A percentile compares a stretch with the other conserved stretches of the same genome.
Conservation (phyloP, 2,329 filamentous ascomycete genomes). For the Beauveria varroae region DNA sequence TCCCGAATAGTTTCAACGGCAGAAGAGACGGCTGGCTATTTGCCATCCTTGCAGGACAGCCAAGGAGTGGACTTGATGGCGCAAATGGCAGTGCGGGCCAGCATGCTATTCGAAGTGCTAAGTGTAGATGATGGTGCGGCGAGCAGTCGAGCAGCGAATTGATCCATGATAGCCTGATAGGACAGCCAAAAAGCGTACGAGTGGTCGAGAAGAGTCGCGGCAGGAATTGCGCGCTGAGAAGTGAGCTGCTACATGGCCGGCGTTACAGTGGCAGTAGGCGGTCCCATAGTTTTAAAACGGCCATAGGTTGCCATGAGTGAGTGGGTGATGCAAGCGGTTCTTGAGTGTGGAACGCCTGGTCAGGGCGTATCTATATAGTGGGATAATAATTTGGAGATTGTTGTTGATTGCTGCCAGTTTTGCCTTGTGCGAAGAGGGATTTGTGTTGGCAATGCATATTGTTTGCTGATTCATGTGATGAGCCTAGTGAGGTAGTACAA, state of each 20-base stretch:
- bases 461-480: no score
- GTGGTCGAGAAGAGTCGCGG: background rate
- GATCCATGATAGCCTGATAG: background rate
- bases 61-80: background rate
- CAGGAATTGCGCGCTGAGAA: background rate
- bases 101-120: background rate
- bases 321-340: background rate
- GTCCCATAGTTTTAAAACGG: constrained; percentile 5
- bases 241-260: background rate
- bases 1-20: background rate
- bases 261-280: background rate
- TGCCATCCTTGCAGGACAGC: background rate
- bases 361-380: background rate
- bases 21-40: background rate
- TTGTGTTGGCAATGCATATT: background rate
- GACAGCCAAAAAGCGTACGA: no score
- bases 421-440: background rate
- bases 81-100: constrained; percentile 1
- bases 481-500: no score
- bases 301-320: background rate
- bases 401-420: background rate
- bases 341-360: background rate
- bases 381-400: background rate
- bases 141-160: background rate
- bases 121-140: background rate